Conservation (phyloP, 176 grass and related monocot genomes). For the Zoysia pacifica region DNA sequence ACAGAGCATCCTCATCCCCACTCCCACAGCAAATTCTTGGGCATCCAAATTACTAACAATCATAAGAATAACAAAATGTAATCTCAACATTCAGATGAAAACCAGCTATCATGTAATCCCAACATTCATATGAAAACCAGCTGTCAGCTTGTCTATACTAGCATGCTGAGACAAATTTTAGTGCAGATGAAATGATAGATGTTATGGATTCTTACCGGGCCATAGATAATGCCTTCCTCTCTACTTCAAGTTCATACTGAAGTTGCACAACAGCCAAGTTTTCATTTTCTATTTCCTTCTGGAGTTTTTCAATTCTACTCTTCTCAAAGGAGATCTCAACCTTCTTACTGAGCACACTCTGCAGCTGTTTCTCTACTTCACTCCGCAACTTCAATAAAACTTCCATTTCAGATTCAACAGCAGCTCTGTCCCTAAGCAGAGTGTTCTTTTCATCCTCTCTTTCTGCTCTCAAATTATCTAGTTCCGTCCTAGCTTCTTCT, state of each 20-base stretch:
- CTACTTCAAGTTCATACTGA: conserved; percentile 92
- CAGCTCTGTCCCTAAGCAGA: conserved; percentile 61
- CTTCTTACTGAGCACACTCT: conserved; percentile 80
- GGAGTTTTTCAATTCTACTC: conserved; percentile 73
- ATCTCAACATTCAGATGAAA: conserved; percentile 11
- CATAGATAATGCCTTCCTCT: conserved; percentile 93
- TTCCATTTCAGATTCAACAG: conserved; percentile 89
- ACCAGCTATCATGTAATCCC: neutral
- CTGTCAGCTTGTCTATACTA: too few species aligned
- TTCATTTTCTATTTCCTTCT: conserved; percentile 69
- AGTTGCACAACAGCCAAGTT: conserved; percentile 64
- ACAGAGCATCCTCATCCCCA: neutral
- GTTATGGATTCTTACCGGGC: conserved; percentile 60
- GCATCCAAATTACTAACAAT: conserved; percentile 10
- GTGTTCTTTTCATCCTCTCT: conserved; percentile 79
- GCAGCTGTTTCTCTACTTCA: conserved; percentile 82
- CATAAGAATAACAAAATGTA: neutral
- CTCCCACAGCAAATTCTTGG: conserved; percentile 1
- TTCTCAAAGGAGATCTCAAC: conserved; percentile 81
- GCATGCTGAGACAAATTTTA: neutral
- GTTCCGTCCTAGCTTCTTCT: conserved; percentile 68
- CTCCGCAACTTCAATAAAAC: conserved; percentile 69
- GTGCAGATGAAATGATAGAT: neutral
- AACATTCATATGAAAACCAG: too few species aligned
- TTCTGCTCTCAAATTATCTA: conserved; percentile 64